Base-by-base conservation (phyloP, 2,329 filamentous ascomycete genomes). In the Geosmithia putterillii region DNA sequence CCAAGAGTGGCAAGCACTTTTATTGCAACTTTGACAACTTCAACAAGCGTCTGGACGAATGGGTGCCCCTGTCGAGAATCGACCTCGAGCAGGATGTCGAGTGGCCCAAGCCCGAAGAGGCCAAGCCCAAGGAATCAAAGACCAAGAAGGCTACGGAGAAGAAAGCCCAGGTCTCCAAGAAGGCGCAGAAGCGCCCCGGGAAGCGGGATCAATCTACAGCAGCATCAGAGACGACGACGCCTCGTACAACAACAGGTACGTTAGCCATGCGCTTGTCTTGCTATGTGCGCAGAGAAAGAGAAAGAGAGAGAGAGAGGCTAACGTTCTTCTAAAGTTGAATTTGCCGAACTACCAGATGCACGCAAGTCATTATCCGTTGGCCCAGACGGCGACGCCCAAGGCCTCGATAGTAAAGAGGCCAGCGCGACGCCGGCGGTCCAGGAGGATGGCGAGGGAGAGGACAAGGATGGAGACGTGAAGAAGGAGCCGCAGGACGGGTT, bases 21-120 rank as follows among this genome's bases (percentile, higher is more conserved):
- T 95, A 95, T 63, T 94, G 94, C 55, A 94, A 96, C 62, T 96
- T 95, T 60, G 87, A 95, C 57, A 94, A 94, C 56, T 96, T 95
- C 76, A 96, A 96, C 66, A 96, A 96, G 63, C 73, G 71, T 50
- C 63, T 77, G 12, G 69, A 76, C 67, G 92, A 98, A 70, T 98
- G 92, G 92, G 81, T 98, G 9, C 73, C 84, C 2, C 76, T 83
- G 23, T 72, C 77, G 32, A 78, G 92, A 32, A 86, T 98, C 51
- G 87, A 96, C 59, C 81, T 98, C 45, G 71, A 75, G 2, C 81
- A 87, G 51, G 89, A 95, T 54, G 92, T 98, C 44, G 92, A 98
- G 65, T 98, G 92, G 89, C 92, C 92, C 18, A 83, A 81, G 47
- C 86, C 88, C 9, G 89, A 94, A 49, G 94, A 94, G 61, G 78